phyloP scores from a whole-genome alignment of 306 rosid species.

The Prosopis cineraria region DNA sequence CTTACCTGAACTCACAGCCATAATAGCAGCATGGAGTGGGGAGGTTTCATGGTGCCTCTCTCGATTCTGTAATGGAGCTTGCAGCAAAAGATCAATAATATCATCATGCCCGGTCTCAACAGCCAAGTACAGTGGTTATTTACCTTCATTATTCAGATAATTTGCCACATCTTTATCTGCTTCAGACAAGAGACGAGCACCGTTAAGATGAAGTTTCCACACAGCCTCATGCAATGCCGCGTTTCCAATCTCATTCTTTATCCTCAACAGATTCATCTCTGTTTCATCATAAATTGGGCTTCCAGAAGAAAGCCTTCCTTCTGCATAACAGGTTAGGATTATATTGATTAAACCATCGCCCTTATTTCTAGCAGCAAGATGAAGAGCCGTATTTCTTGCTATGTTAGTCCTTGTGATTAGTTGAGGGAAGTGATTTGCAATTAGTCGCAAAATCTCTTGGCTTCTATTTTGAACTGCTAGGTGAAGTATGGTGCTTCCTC shows the following conservation, averaged over 20 bases:
- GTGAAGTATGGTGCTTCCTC: not conserved
- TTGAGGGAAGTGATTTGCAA: not conserved
- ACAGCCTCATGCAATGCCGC: not conserved
- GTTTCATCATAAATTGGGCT: not conserved
- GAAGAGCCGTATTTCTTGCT: not conserved
- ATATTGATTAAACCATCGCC: not conserved
- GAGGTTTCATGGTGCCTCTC: not conserved
- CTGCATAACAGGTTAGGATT: not conserved
- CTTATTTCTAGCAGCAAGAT: not conserved
- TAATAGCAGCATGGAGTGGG: not conserved
- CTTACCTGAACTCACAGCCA: not conserved
- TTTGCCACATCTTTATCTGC: not conserved
- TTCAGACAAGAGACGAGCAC: not conserved
- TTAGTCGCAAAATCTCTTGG: not conserved
- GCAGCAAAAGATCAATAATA: not conserved
- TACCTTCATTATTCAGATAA: not conserved
- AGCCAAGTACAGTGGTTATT: not conserved
- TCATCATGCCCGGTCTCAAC: not conserved
- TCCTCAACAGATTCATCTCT: not conserved
- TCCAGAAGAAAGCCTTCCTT: not conserved
- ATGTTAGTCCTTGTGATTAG: not conserved
- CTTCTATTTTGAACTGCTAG: not conserved
- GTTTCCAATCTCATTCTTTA: not conserved
- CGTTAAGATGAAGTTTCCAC: not conserved
- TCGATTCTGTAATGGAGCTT: not conserved